Evolutionary conservation across 345 rosid genomes (phyloP).

Genomic region (Arabidopsis suecica): DNA sequence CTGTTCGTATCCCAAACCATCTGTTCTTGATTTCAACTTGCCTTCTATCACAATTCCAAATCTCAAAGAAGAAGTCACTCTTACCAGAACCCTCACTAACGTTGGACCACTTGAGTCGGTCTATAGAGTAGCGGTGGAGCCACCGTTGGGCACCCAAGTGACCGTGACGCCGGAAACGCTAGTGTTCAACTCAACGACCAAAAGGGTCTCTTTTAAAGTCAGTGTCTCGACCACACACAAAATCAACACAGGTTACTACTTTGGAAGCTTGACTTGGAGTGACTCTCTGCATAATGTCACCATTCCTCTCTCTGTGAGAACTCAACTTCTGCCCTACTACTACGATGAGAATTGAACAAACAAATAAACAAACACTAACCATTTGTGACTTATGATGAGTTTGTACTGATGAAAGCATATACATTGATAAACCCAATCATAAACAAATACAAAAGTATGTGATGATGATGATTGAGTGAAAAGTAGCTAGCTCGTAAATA

Average conservation of each 20-base stretch:
- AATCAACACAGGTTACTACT: constrained; percentile 47
- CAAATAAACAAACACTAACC: neutral
- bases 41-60: constrained; percentile 50
- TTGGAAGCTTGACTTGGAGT: constrained; percentile 53
- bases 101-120: constrained; percentile 45
- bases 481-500: constrained; percentile 32
- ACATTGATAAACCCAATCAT: neutral
- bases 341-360: constrained; percentile 17
- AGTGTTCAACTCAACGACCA: constrained; percentile 33
- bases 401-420: neutral
- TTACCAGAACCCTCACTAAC: constrained; percentile 49
- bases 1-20: constrained; percentile 34
- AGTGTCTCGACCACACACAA: constrained; percentile 35
- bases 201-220: constrained; percentile 30
- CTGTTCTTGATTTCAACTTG: constrained; percentile 47
- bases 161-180: constrained; percentile 36
- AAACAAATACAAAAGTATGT: neutral
- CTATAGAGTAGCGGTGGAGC: constrained; percentile 35
- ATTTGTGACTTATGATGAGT: neutral
- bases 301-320: constrained; percentile 50
- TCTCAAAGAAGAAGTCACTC: constrained; percentile 4
- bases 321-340: constrained; percentile 20
- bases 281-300: constrained; percentile 40
- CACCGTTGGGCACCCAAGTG: constrained; percentile 38
- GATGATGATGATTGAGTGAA: constrained; percentile 29